Evolutionary conservation across 192 early-diverging fungal genomes (phyloP), one percentile per base, ranked within the genome.

Genomic region (Mortierella antarctica): DNA sequence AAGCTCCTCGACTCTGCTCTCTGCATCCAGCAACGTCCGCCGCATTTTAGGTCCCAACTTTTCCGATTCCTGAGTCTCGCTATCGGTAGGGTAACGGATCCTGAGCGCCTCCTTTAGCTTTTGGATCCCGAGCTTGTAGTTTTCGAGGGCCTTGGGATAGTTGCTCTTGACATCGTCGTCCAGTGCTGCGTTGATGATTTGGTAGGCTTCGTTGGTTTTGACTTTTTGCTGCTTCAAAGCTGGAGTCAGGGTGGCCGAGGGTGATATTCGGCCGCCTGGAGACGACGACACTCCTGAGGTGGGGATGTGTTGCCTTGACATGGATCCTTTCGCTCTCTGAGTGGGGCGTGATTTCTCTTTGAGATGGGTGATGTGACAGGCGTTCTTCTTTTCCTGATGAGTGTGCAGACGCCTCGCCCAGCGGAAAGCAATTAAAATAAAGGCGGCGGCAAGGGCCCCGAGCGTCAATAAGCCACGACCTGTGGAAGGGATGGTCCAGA

Each of bases 71-170:
- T 60, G 65, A 60, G 67, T 62, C 40, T 80, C 77, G 51, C 59
- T 65, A 18, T 71, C 70, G 3, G 77, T 72, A 8, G 55, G 41
- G 57, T 80, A 80, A 15, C 70, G 77, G 40, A 80, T 72, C 17
- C 68, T 80, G 53, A 80, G 70, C 7, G 77, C 77, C 12, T 80
- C 77, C 50, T 80, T 71, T 21, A 80, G 40, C 5, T 44, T 31
- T 20, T 67, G 57, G 13, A 68, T 56, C 0, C 77, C 77, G 7
- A n/a, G 0, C 1, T 40, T 60, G 21, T 80, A 80, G 17, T 62
- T 53, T 12, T 63, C 77, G 6, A 80, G 45, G 2, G 77, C 77
- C 18, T 67, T 46, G 14, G 50, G 41, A 48, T 55, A 63, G 7
- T 80, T 50, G 20, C 77, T 65, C 12, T 44, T 57, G 50, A 21